Conservation (phyloP, 2,329 filamentous ascomycete genomes). For the Periglandula ipomoeae region DNA sequence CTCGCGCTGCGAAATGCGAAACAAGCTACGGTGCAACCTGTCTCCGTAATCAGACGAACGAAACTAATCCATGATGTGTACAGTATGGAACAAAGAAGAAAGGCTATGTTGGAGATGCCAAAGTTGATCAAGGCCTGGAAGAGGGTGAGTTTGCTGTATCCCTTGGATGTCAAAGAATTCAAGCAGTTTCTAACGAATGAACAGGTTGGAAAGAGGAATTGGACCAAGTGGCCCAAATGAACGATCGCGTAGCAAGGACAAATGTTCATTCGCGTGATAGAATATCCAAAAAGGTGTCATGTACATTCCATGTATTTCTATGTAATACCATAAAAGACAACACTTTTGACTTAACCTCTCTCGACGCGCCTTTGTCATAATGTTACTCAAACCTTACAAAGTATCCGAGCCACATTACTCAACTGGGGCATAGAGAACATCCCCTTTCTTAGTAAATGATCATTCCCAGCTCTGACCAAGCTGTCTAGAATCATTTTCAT, state of each 20-base stretch:
- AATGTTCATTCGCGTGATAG: not conserved
- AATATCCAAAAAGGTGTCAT: slow-evolving; percentile 12
- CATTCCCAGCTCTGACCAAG: not conserved
- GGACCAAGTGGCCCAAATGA: slow-evolving; percentile 51
- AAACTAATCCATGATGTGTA: slow-evolving; percentile 8
- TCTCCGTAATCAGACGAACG: not conserved
- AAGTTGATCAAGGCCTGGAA: slow-evolving; percentile 89
- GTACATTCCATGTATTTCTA: slow-evolving; percentile 26
- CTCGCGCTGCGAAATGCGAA: not conserved
- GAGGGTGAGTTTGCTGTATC: slow-evolving; percentile 50
- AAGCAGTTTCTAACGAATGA: slow-evolving; percentile 22
- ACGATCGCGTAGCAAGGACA: slow-evolving; percentile 1
- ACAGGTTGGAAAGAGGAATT: slow-evolving; percentile 45
- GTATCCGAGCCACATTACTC: no score
- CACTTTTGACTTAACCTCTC: not conserved
- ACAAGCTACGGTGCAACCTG: not conserved
- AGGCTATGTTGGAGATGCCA: slow-evolving; percentile 93
- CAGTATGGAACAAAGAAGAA: slow-evolving; percentile 78
- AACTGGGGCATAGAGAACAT: no score
- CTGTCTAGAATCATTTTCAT: not conserved
- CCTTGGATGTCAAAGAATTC: not conserved
- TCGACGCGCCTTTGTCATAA: no score
- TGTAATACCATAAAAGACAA: slow-evolving; percentile 12
- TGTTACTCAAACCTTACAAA: no score
- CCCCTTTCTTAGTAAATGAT: not conserved